A percentile compares a stretch with the other conserved stretches of the same genome.
These are phyloP conservation scores for Parathielavia appendiculata DNA, from an alignment of 495 filamentous ascomycete species.

Conservation along the genomic window DNA sequence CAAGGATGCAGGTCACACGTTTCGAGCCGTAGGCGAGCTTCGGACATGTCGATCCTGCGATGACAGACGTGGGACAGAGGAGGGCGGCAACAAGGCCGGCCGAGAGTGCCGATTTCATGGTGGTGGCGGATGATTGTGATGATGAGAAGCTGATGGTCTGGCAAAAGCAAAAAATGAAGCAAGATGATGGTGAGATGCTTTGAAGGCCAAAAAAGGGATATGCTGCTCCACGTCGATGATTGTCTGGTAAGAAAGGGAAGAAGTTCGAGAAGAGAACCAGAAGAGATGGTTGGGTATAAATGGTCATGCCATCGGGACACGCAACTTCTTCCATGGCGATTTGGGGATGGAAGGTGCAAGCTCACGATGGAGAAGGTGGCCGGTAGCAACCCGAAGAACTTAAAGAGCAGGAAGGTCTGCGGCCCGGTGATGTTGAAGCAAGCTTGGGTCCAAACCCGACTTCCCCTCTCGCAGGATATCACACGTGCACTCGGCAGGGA, in stretches of 20 bases:
- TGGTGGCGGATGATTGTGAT: neutral
- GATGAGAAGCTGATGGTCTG: neutral
- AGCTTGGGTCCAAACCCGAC: neutral
- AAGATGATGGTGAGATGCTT: neutral
- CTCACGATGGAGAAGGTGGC: neutral
- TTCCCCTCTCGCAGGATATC: too few relatives aligned
- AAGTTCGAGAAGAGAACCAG: neutral
- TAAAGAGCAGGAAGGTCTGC: neutral
- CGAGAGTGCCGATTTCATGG: conserved; percentile 12
- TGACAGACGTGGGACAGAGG: neutral
- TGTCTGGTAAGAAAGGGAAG: neutral
- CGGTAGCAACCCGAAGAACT: neutral
- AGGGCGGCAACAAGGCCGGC: conserved; percentile 12
- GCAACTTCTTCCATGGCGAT: neutral
- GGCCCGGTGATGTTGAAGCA: too few relatives aligned
- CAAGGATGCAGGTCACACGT: conserved; percentile 5
- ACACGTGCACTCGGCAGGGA: too few relatives aligned
- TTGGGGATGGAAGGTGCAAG: neutral
- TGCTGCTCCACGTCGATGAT: neutral
- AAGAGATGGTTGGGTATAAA: conserved; percentile 3
- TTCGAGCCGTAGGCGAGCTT: conserved; percentile 7
- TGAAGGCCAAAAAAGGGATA: conserved; percentile 6
- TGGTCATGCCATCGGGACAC: neutral
- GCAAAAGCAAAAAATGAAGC: neutral
- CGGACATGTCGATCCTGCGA: conserved; percentile 2